Base-by-base conservation (phyloP, 2,329 filamentous ascomycete genomes). In the Cladosporium sp. region DNA sequence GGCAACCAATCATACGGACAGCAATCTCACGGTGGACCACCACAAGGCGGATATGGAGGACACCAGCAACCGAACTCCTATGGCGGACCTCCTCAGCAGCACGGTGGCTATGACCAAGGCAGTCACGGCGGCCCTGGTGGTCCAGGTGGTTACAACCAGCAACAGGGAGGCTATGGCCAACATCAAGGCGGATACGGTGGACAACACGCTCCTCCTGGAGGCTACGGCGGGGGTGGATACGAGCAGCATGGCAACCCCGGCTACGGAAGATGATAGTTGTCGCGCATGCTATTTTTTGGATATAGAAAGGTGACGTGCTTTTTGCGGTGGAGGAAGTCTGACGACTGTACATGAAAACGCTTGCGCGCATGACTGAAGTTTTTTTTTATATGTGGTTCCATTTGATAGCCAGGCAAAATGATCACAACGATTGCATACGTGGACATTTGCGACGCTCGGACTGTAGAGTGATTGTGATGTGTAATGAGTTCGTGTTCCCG, bases 211-310 rank as follows among this genome's bases (percentile, higher is more conserved):
- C 56, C 29, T 14, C 65, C 67, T 33, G 69, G 69, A 28, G 69
- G 68, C 14, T 74, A 74, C 62, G 71, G 70, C 14, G 63, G 64
- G 5, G 57, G 58, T 18, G 64, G 64, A 5, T 66, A 62, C 26
- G 58, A 62, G 44, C 59, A 62, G 60, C 60, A 62, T 21, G 66
- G 64, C 49, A 62, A 58, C 44, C 65, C 64, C 52, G 67, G 67
- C 16, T 67, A 66, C 50, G 67, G 67, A 46, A 66, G 64, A 26
- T 35, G 53, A 67, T 33, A 64, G 12, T 71, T 70, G 11, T 70
- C 72, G 7, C 69, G 69, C 18, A 72, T 72, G 46, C 71, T 11
- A 69, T 69, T 23, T 75, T 69, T 23, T 76, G 74, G 73, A 69
- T 70, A 70, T 73, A 64, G 56, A 46, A 31, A 65, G 44, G 16